Conservation (phyloP, 257 asterid species). For the Salvia miltiorrhiza region DNA sequence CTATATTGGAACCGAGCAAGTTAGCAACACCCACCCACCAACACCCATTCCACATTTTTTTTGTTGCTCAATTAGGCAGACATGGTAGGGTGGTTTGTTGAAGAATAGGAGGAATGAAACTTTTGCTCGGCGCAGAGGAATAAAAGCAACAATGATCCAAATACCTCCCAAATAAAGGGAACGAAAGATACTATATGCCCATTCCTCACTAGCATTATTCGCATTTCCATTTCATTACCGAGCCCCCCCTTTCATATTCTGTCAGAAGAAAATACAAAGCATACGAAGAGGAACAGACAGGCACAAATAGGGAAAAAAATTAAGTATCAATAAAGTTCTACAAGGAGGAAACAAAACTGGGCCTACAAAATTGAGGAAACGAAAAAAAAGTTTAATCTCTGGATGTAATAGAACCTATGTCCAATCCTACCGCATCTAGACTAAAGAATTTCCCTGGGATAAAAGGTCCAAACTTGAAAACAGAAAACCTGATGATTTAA, state of each 20-base stretch:
- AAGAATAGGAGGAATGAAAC: background rate
- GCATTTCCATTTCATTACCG: background rate
- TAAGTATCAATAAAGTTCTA: background rate
- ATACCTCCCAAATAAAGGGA: background rate
- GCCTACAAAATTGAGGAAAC: background rate
- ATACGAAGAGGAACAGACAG: background rate
- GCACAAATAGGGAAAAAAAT: background rate
- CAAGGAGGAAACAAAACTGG: background rate
- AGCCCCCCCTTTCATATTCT: background rate
- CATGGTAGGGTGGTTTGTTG: background rate
- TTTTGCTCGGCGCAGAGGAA: background rate
- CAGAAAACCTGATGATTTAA: background rate
- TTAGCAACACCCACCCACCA: too few species aligned
- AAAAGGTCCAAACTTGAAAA: slow-evolving; percentile 8
- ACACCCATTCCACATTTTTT: background rate
- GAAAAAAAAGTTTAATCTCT: background rate
- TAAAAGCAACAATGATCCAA: background rate
- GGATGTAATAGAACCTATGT: background rate
- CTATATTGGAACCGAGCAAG: background rate
- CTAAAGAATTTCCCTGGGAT: background rate
- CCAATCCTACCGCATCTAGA: background rate
- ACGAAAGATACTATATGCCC: background rate
- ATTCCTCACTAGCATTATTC: background rate
- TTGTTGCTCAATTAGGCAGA: background rate
- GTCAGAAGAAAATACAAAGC: background rate